A percentile compares a stretch with the other conserved stretches of the same genome.
These are phyloP conservation scores for Wickerhamiella vanderwaltii DNA, from an alignment of 805 yeast species.

Conservation along the genomic window DNA sequence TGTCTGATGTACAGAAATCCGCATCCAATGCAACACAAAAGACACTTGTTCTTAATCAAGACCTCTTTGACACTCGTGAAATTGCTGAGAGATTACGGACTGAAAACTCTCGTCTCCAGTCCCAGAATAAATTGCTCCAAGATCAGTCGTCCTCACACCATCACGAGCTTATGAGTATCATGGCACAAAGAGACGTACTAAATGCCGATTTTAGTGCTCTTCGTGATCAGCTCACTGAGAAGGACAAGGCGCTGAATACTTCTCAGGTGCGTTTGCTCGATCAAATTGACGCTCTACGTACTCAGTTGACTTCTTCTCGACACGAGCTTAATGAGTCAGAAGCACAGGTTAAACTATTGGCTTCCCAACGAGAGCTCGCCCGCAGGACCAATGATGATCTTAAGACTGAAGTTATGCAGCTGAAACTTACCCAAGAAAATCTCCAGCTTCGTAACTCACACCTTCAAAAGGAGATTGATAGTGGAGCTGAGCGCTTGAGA, in stretches of 20 bases:
- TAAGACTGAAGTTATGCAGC: constrained; percentile 36
- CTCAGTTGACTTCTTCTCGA: constrained; percentile 35
- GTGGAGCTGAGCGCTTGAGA: constrained; percentile 1
- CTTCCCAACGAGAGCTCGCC: constrained; percentile 47
- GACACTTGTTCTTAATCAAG: not conserved
- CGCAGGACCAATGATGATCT: constrained; percentile 47
- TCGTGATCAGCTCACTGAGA: not conserved
- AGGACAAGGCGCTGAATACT: constrained; percentile 40
- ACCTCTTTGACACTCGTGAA: constrained; percentile 1
- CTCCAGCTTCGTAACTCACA: constrained; percentile 2
- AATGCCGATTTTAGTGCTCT: not conserved
- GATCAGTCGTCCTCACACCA: not conserved
- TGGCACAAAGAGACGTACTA: not conserved
- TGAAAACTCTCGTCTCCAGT: constrained; percentile 2
- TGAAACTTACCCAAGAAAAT: constrained; percentile 1
- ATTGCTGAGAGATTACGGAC: constrained; percentile 4
- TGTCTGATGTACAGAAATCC: not conserved
- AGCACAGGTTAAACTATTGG: constrained; percentile 40
- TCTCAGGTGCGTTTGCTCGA: constrained; percentile 38
- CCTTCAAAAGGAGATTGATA: not conserved
- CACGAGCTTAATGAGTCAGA: constrained; percentile 36
- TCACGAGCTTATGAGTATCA: not conserved
- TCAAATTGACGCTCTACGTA: constrained; percentile 40
- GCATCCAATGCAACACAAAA: constrained; percentile 2
- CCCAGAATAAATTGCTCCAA: not conserved